Evolutionary conservation across 192 early-diverging fungal genomes (phyloP).

Genomic region (Haplosporangium gracile): DNA sequence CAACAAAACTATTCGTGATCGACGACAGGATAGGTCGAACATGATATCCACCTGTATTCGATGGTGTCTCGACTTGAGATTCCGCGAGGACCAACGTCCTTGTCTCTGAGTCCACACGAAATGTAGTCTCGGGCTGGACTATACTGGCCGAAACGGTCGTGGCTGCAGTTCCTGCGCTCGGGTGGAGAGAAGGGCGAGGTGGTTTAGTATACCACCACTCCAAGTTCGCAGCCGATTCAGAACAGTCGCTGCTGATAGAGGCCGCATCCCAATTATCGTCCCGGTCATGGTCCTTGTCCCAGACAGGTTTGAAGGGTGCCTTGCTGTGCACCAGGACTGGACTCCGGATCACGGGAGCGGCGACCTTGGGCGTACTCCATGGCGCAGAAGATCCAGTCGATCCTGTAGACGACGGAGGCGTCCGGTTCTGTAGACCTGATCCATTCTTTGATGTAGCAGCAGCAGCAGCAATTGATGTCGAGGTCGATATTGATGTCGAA

Average conservation of each 20-base stretch:
- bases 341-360: neutral
- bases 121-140: conserved; percentile 20
- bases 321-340: conserved; percentile 25
- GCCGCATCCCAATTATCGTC: conserved; percentile 50
- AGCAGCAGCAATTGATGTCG: neutral
- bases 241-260: conserved; percentile 38
- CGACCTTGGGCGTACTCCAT: neutral
- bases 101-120: conserved; percentile 15
- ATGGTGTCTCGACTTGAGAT: neutral
- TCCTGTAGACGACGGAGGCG: conserved; percentile 21
- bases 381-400: neutral
- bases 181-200: conserved; percentile 17
- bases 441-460: neutral
- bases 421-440: neutral
- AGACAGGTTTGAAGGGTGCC: conserved; percentile 29
- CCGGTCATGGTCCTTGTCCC: conserved; percentile 38
- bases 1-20: conserved; percentile 1
- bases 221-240: conserved; percentile 33
- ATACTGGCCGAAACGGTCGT: conserved; percentile 16
- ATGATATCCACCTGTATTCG: neutral
- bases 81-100: conserved; percentile 9
- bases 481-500: neutral
- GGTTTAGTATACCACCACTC: conserved; percentile 55
- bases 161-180: conserved; percentile 12
- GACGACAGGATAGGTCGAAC: neutral